These are phyloP conservation scores for Tetracladium setigerum DNA, from an alignment of 495 filamentous ascomycete genomes.

Conservation along the genomic window DNA sequence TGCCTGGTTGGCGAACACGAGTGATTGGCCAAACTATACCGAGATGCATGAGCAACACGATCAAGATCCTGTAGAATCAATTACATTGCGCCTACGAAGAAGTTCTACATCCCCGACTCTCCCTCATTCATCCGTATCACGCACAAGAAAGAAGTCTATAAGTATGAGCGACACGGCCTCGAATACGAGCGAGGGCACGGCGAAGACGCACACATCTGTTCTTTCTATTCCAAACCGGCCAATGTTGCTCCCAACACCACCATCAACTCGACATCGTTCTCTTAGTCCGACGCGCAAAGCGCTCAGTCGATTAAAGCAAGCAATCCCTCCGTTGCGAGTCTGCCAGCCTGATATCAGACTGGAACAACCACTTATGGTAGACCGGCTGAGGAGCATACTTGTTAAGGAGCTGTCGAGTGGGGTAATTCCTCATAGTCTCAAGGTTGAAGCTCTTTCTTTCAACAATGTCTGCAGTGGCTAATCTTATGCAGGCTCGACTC, in stretches of 20 bases:
- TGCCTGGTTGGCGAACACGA: constrained; percentile 3
- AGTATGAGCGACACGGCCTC: constrained; percentile 11
- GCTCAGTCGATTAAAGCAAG: constrained; percentile 6
- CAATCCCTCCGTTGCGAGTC: constrained; percentile 8
- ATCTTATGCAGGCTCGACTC: constrained; percentile 5
- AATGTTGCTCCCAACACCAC: constrained; percentile 7
- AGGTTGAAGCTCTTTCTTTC: constrained; percentile 3
- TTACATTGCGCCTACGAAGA: background rate
- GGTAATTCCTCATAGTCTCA: constrained; percentile 2
- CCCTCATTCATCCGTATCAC: background rate
- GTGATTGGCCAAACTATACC: constrained; percentile 5
- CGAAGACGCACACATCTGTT: background rate
- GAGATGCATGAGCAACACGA: background rate
- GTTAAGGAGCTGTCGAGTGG: background rate
- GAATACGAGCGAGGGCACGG: constrained; percentile 4
- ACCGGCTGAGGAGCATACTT: background rate
- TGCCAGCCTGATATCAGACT: constrained; percentile 7
- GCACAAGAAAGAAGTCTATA: background rate
- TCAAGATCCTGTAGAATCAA: constrained; percentile 4
- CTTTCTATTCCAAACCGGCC: constrained; percentile 9
- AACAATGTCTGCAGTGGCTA: background rate
- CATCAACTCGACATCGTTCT: constrained; percentile 5
- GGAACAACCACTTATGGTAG: constrained; percentile 4
- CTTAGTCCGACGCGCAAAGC: constrained; percentile 9
- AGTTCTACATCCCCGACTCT: background rate